Conservation (phyloP, 345 rosid genomes). For the Chamaenerion angustifolium region DNA sequence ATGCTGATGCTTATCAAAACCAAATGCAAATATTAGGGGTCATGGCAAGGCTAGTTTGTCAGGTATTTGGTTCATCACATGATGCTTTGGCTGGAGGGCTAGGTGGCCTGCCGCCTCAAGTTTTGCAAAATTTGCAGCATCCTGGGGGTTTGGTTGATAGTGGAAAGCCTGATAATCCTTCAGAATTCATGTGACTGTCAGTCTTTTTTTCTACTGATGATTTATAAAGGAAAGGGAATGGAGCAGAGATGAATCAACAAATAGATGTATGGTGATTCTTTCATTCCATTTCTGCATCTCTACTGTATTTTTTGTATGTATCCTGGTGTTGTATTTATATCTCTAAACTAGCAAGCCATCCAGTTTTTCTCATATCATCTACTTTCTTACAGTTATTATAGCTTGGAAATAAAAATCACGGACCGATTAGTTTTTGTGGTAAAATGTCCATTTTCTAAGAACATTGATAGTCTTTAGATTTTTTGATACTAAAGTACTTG, state of each 20-base stretch:
- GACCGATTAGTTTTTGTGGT: too few relatives aligned
- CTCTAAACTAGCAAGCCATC: too few relatives aligned
- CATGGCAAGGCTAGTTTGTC: constrained; percentile 51
- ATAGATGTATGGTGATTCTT: too few relatives aligned
- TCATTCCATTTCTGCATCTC: too few relatives aligned
- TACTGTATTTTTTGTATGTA: too few relatives aligned
- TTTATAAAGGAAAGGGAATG: not conserved
- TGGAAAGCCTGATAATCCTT: constrained; percentile 60
- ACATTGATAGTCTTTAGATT: too few relatives aligned
- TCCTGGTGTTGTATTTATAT: too few relatives aligned
- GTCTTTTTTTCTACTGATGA: not conserved
- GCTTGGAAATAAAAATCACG: too few relatives aligned
- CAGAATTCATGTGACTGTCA: constrained; percentile 35
- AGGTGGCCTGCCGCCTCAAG: constrained; percentile 46
- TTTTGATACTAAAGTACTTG: too few relatives aligned
- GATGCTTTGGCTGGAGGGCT: constrained; percentile 44
- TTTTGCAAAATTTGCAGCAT: constrained; percentile 58
- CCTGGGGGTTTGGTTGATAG: constrained; percentile 38
- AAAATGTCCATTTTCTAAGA: too few relatives aligned
- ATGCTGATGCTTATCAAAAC: constrained; percentile 55
- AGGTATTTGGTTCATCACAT: constrained; percentile 40
- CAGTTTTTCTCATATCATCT: too few relatives aligned
- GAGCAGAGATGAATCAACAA: not conserved
- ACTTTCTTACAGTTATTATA: too few relatives aligned
- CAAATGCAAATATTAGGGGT: constrained; percentile 63